A percentile compares a stretch with the other conserved stretches of the same genome.
Conservation (phyloP, 768 basidiomycete species). For the Lactifluus piperatus region DNA sequence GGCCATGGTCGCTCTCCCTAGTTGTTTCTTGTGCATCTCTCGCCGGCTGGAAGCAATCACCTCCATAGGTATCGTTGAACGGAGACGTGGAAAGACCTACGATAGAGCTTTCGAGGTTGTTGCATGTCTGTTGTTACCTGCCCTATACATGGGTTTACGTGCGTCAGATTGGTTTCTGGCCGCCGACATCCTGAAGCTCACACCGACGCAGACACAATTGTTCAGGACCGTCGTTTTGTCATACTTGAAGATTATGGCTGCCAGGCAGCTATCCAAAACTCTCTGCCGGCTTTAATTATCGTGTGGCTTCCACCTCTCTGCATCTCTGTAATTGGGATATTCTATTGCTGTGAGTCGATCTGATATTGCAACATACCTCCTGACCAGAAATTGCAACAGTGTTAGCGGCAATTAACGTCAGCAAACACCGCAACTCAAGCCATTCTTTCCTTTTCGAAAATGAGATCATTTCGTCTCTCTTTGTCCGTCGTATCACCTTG, state of each 20-base stretch:
- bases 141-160: slow-evolving; percentile 19
- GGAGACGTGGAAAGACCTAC: not conserved
- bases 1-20: slow-evolving; percentile 19
- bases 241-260: slow-evolving; percentile 19
- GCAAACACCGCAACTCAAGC: slow-evolving; percentile 8
- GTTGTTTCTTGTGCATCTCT: slow-evolving; percentile 16
- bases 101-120: slow-evolving; percentile 2
- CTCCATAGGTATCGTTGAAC: not conserved
- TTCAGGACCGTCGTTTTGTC: slow-evolving; percentile 19
- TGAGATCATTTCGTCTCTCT: slow-evolving; percentile 12
- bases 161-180: not conserved
- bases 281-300: slow-evolving; percentile 13
- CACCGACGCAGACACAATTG: slow-evolving; percentile 12
- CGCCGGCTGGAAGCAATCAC: slow-evolving; percentile 18
- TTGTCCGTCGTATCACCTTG: slow-evolving; percentile 13
- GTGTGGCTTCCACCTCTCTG: slow-evolving; percentile 20
- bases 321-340: slow-evolving; percentile 7
- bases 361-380: not conserved
- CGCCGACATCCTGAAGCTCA: not conserved
- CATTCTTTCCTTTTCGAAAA: slow-evolving; percentile 6
- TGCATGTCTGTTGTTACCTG: slow-evolving; percentile 13
- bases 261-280: slow-evolving; percentile 17
- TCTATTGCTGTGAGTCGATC: slow-evolving; percentile 16
- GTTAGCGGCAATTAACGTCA: slow-evolving; percentile 11
- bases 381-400: slow-evolving; percentile 4